These are phyloP conservation scores for Boletus rubescentipes DNA, from an alignment of 768 basidiomycete species.

Conservation along the genomic window DNA sequence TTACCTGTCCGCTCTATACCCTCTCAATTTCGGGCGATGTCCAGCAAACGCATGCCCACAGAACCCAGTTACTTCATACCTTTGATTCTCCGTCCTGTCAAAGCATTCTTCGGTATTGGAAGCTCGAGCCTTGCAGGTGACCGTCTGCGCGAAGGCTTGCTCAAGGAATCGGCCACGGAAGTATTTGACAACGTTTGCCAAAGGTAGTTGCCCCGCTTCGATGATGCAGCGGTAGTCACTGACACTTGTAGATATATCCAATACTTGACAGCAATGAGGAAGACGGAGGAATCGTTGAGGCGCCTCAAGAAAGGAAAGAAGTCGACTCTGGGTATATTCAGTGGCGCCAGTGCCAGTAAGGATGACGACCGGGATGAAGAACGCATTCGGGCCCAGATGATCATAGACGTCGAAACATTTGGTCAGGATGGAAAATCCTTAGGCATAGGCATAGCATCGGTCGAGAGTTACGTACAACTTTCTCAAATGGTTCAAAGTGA, in stretches of 20 bases:
- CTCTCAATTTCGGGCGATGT: conserved; percentile 85
- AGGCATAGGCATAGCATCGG: conserved; percentile 58
- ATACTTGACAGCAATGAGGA: conserved; percentile 81
- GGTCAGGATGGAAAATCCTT: conserved; percentile 72
- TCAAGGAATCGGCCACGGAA: conserved; percentile 51
- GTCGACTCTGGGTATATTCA: conserved; percentile 76
- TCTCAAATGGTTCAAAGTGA: conserved; percentile 57
- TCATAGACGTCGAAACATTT: conserved; percentile 82
- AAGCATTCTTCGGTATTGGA: conserved; percentile 67
- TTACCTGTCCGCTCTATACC: conserved; percentile 85
- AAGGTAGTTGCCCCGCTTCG: conserved; percentile 40
- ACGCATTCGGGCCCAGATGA: conserved; percentile 79
- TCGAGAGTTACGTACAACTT: conserved; percentile 53
- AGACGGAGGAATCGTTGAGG: conserved; percentile 87
- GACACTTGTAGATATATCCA: conserved; percentile 61
- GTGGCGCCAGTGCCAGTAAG: conserved; percentile 43
- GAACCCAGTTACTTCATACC: conserved; percentile 88
- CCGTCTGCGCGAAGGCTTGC: conserved; percentile 53
- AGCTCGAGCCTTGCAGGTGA: conserved; percentile 57
- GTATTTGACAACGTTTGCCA: conserved; percentile 74
- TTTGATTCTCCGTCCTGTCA: conserved; percentile 77
- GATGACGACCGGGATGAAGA: conserved; percentile 84
- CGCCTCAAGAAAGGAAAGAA: conserved; percentile 88
- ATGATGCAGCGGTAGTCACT: background rate
- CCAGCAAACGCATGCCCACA: conserved; percentile 64